Evolutionary conservation across 1,139 yeast genomes (phyloP).

Genomic region (Maudiozyma humilis): DNA sequence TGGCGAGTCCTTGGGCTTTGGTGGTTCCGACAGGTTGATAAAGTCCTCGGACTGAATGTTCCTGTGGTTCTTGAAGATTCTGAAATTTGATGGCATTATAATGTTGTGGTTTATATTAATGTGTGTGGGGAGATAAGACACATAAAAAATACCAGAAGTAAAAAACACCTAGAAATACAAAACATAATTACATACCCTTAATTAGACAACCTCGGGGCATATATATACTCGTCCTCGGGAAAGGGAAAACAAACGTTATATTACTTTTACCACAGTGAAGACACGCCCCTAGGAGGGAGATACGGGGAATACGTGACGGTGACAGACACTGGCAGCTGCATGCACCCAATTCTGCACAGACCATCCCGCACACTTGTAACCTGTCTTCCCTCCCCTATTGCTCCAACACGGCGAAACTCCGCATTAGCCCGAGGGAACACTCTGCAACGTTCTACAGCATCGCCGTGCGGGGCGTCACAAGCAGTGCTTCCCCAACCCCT

Average conservation of each 20-base stretch:
- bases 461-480: no score
- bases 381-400: no score
- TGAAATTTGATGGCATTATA: conserved; percentile 2
- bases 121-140: neutral
- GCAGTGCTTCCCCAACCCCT: no score
- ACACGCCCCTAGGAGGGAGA: neutral
- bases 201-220: neutral
- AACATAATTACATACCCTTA: no score
- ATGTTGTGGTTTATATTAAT: neutral
- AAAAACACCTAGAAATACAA: neutral
- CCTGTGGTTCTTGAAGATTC: conserved; percentile 1
- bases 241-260: neutral
- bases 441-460: neutral
- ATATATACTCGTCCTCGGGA: neutral
- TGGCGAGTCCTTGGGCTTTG: conserved; percentile 23
- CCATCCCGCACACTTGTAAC: no score
- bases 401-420: neutral
- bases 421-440: neutral
- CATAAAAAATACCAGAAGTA: neutral
- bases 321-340: neutral
- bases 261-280: neutral
- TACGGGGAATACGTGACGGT: neutral
- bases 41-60: conserved; percentile 19
- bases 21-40: conserved; percentile 24
- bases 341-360: neutral